Evolutionary conservation across 2,329 filamentous ascomycete genomes (phyloP), one percentile per base, ranked within the genome.

Genomic region (Exophiala alcalophila): DNA sequence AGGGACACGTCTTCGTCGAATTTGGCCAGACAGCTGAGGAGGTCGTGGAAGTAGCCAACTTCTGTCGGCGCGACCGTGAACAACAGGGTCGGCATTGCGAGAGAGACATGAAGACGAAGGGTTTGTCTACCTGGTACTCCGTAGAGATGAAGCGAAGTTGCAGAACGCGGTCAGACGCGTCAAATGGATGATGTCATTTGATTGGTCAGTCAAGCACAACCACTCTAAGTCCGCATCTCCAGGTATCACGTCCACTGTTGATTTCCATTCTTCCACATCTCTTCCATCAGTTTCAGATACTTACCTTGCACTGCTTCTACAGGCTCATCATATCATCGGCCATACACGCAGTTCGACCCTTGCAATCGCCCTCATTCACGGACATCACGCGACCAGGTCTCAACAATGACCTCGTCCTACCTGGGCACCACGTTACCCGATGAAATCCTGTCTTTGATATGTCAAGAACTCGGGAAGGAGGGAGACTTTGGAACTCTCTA

Each of bases 1-100:
- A 83, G 69, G 15, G 76, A 76, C 10, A 83, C 76, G 2, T 69
- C 71, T 51, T 83, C 80, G 59, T 74, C 77, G 62, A 83, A 83
- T 60, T 80, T 82, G 40, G 73, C 68, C 2, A 83, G 68, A 56
- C 80, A 83, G 25, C 71, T 65, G 18, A 83, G 68, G 5, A 73
- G 64, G 57, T 82, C 78, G 53, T 82, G 78, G 4, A 83, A 55
- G 37, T 70, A 72, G 6, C 70, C 66, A 29, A 79, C 70, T 3
- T 76, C 74, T 50, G 73, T 69, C 9, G 78, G 77, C 27, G 67
- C 68, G 28, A 83, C 65, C 2, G 76, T 76, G 56, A 83, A 80
- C 23, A 60, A 59, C 20, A 71, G 53, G 9, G 58, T 60, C 6
- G 64, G 59, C 65, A 68, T 65, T 34, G 29, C 23, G 4, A 31